Conservation (phyloP, 164 flowering plant genomes). For the Aristolochia californica region DNA sequence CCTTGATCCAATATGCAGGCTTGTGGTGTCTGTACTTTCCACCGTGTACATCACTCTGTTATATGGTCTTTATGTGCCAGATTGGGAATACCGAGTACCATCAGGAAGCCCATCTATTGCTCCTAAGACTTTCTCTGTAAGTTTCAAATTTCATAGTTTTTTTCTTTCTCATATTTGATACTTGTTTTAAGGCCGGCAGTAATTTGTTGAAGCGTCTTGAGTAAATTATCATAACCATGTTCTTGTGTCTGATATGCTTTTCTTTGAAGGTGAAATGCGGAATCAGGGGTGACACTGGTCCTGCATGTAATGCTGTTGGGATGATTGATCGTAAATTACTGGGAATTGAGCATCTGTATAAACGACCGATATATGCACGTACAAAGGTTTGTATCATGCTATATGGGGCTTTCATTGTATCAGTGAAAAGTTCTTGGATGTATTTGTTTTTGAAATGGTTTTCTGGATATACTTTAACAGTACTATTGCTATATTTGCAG, state of each 20-base stretch:
- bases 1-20: constrained; percentile 20
- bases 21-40: constrained; percentile 24
- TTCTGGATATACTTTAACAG: neutral
- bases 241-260: neutral
- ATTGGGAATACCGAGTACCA: constrained; percentile 55
- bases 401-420: no score
- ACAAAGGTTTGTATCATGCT: constrained; percentile 26
- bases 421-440: neutral
- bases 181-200: neutral
- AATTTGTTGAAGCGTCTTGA: no score
- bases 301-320: constrained; percentile 79
- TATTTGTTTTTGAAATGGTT: neutral
- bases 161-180: neutral
- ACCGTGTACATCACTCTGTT: constrained; percentile 30
- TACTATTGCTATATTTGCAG: constrained; percentile 18
- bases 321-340: constrained; percentile 61
- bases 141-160: constrained; percentile 2
- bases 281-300: constrained; percentile 66
- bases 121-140: constrained; percentile 22
- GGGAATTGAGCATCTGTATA: constrained; percentile 58
- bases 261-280: constrained; percentile 62
- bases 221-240: no score
- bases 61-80: constrained; percentile 70
- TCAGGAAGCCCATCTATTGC: constrained; percentile 15
- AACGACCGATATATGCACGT: constrained; percentile 48